Base-by-base conservation (phyloP, 2,329 filamentous ascomycete species). In the Penicillium sp. region DNA sequence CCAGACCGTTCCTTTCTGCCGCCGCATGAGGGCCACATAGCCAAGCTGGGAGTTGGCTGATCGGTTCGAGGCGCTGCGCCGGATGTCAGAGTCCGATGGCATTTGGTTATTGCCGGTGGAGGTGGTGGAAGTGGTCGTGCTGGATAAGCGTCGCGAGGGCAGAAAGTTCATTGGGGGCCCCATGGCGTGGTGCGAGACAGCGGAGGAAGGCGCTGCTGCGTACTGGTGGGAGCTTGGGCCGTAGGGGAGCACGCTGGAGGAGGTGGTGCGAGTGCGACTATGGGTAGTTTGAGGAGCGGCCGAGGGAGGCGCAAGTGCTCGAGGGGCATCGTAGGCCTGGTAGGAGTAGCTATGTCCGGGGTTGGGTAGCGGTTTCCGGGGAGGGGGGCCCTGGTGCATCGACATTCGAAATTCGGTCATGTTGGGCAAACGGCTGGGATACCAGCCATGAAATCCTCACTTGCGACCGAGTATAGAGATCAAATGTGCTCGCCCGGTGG, bases 1-100 rank as follows among this genome's bases (percentile, higher is more conserved):
- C 93, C 93, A 98, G 4, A 98, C 93, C 0, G 93, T 98, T 20
- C 89, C 93, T 65, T 97, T 97, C 69, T 98, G 93, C 64, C 90
- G 91, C 48, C 93, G 82, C 70, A 98, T 84, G n/a, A 96, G 77
- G 23, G 93, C 90, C 36, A 98, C 93, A 67, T 98, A 98, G 50
- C 88, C 83, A n/a, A 84, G 70, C 47, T 79, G 78, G 11, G 73
- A 73, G 39, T 72, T 73, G 47, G 77, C 79, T 15, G 87, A 94
- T 56, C 87, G 82, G 36, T 85, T 86, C 3, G 88, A 94, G 19
- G 83, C 87, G 18, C 87, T 94, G 51, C 89, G 81, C 45, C 86
- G 83, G 33, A 69, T 62, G 37, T 69, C 64, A 33, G 60, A 60
- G 52, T 48, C 60, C 40, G 39, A 45, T 4, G 51, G 50, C n/a